Percentiles rank a stretch among this genome's conserved stretches.
These are phyloP conservation scores for Claviceps sp. DNA, from an alignment of 2,329 filamentous ascomycete species.

Conservation along the genomic window DNA sequence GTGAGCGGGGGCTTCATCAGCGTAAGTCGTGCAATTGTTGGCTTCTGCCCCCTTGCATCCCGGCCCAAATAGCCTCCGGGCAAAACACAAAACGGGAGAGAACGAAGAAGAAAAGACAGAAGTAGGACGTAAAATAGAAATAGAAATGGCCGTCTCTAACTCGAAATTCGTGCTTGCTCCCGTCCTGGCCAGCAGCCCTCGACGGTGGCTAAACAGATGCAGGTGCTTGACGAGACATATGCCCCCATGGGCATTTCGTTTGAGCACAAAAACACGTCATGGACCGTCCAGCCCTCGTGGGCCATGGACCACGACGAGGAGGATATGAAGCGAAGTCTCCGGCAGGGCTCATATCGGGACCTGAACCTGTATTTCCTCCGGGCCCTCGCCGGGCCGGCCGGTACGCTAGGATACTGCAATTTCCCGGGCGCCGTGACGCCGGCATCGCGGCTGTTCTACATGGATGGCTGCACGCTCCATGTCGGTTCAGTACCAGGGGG, in stretches of 20 bases:
- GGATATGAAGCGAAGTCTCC: slow-evolving; percentile 29
- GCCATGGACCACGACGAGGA: slow-evolving; percentile 22
- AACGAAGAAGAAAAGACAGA: background rate
- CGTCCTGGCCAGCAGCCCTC: background rate
- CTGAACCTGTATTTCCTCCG: slow-evolving; percentile 33
- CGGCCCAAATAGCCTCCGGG: too few relatives aligned
- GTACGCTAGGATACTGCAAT: slow-evolving; percentile 1
- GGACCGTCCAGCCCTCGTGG: slow-evolving; percentile 32
- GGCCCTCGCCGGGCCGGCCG: background rate
- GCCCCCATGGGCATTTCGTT: slow-evolving; percentile 29
- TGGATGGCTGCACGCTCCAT: background rate
- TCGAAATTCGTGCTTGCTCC: too few relatives aligned
- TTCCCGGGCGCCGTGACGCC: background rate
- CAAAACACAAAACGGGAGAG: too few relatives aligned
- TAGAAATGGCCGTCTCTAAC: background rate
- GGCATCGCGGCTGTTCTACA: background rate
- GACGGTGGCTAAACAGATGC: slow-evolving; percentile 21
- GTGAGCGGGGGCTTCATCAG: background rate
- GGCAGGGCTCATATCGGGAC: slow-evolving; percentile 24
- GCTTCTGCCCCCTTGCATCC: too few relatives aligned
- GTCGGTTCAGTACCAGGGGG: background rate
- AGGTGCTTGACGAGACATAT: slow-evolving; percentile 30
- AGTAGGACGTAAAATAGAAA: background rate
- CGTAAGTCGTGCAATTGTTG: background rate
- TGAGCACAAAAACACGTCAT: slow-evolving; percentile 25